Base-by-base conservation (phyloP, 768 basidiomycete species). In the Tylopilus vinaceipallidus region DNA sequence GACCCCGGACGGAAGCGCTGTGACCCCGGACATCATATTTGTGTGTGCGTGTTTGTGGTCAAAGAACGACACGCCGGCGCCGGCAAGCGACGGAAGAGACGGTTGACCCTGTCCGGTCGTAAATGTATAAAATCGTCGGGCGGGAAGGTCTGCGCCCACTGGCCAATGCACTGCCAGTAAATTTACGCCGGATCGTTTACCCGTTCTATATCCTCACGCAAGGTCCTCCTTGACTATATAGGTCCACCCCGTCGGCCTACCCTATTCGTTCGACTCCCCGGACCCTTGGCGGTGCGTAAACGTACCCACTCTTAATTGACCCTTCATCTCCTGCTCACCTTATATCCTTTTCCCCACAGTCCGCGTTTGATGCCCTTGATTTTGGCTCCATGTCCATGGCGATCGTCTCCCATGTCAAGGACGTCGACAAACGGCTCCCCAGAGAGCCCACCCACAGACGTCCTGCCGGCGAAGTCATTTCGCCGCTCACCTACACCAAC, bases 401-500 rank as follows among this genome's bases (percentile, higher is more conserved):
- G 29, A 49, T 37, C 47, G 49, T 50, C 24, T 45, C 50, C 45
- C 50, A 52, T 14, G 35, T 71, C 56, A 75, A 70, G 64, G 76
- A 80, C 53, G 75, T 80, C 37, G 71, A 80, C 60, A 71, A 71
- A 38, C 60, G 68, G 42, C 70, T 79, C 16, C 62, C 78, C 49
- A 68, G 71, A 42, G 64, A 71, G 49, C 66, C 70, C 22, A 63
- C 64, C 42, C 69, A 68, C 38, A 68, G 74, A 47, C 75, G 82
- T n/a, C 69, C 68, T 24, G 59, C 66, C 12, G 81, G 80, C 32
- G 73, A 75, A 9, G 59, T 79, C n/a, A 75, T 80, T 8, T 84
- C 83, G 42, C 85, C 84, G 2, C 69, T 83, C 45, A 62, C 71
- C 8, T 78, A 78, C 56, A 67, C 74, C 6, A 74, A 68, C 17